These are phyloP conservation scores for Lentinula aciculospora DNA, from an alignment of 768 basidiomycete species.

Conservation along the genomic window DNA sequence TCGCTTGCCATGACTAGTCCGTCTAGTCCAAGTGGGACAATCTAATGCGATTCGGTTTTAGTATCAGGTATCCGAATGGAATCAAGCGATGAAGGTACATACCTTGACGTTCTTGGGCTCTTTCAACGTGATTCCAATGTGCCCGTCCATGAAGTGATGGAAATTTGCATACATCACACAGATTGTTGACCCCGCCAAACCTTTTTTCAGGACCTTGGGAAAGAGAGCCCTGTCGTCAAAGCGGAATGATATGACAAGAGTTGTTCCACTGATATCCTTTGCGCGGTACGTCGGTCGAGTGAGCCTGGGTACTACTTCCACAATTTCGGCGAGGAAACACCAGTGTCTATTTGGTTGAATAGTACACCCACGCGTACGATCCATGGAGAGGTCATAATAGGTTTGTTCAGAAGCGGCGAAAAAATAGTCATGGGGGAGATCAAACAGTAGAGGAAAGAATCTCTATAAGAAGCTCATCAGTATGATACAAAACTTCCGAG, in stretches of 20 bases:
- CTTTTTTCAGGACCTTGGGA: slow-evolving; percentile 4
- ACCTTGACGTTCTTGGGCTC: slow-evolving; percentile 20
- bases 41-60: background rate
- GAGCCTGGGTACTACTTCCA: slow-evolving; percentile 11
- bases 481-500: background rate
- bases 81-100: slow-evolving; percentile 6
- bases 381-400: background rate
- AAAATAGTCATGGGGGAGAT: background rate
- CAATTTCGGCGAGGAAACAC: slow-evolving; percentile 27
- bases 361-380: background rate
- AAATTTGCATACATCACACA: slow-evolving; percentile 23
- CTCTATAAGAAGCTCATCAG: background rate
- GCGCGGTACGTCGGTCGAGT: slow-evolving; percentile 19
- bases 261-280: slow-evolving; percentile 17
- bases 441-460: background rate
- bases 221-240: slow-evolving; percentile 13
- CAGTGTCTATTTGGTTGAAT: slow-evolving; percentile 18
- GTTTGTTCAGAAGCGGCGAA: background rate
- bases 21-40: background rate
- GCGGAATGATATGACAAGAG: slow-evolving; percentile 19
- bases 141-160: slow-evolving; percentile 22
- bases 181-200: slow-evolving; percentile 17
- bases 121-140: slow-evolving; percentile 21
- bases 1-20: background rate
- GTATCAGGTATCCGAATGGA: no score